phyloP scores from a whole-genome alignment of 257 asterid genomes.

The Rehmannia glutinosa region DNA sequence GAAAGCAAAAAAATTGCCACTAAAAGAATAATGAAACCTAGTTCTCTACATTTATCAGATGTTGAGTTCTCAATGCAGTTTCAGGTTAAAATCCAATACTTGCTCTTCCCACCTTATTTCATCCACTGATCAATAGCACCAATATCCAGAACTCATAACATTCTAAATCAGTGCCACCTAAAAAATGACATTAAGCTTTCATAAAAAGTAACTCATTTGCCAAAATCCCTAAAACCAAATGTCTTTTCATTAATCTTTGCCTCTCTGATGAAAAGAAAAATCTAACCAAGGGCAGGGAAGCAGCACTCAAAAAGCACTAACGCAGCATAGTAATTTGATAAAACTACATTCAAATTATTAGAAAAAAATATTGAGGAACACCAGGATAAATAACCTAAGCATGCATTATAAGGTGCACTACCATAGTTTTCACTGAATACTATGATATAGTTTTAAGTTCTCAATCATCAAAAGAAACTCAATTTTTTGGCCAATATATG shows the following conservation, averaged over 20 bases:
- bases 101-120: not conserved
- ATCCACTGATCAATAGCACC: not conserved
- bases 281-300: not conserved
- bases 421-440: not conserved
- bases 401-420: not conserved
- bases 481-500: not conserved
- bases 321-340: not conserved
- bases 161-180: not conserved
- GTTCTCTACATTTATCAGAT: not conserved
- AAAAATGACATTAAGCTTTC: not conserved
- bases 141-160: not conserved
- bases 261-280: not conserved
- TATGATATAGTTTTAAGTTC: not conserved
- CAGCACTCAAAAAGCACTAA: not conserved
- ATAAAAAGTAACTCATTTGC: not conserved
- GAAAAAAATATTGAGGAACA: too few species aligned
- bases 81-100: not conserved
- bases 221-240: not conserved
- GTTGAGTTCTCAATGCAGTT: not conserved
- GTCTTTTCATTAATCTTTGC: not conserved
- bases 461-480: constrained; percentile 6
- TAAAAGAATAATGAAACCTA: not conserved
- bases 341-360: not conserved
- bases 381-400: not conserved
- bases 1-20: too few species aligned